phyloP scores from a whole-genome alignment of 2,329 filamentous ascomycete species.

The Ceratocystiopsis minuta region DNA sequence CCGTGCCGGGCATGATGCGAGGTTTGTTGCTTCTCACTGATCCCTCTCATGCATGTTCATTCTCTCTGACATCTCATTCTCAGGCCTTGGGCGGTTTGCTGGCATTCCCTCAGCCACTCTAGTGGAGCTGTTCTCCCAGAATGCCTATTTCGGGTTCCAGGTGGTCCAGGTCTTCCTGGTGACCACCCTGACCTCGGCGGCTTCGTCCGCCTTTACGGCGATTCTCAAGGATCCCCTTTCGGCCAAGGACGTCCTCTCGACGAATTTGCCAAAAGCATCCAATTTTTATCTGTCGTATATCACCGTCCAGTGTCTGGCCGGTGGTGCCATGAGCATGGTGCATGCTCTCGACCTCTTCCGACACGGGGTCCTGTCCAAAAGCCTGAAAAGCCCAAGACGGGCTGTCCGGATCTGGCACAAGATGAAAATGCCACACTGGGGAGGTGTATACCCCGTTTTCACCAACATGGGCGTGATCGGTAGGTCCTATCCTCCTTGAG shows the following conservation, averaged over 20 bases:
- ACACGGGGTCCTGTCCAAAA: slow-evolving; percentile 40
- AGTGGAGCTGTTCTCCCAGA: slow-evolving; percentile 62
- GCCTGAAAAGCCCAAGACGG: slow-evolving; percentile 65
- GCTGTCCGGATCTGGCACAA: slow-evolving; percentile 58
- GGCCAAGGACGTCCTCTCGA: slow-evolving; percentile 38
- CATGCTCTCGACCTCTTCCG: slow-evolving; percentile 43
- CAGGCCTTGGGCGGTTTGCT: slow-evolving; percentile 49
- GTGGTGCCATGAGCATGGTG: slow-evolving; percentile 55
- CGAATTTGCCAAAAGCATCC: slow-evolving; percentile 49
- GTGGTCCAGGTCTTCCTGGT: slow-evolving; percentile 75
- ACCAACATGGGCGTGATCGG: slow-evolving; percentile 58
- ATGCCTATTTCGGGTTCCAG: slow-evolving; percentile 64
- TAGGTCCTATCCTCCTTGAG: slow-evolving; percentile 12
- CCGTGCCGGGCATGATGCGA: slow-evolving; percentile 62
- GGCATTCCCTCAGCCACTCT: slow-evolving; percentile 53
- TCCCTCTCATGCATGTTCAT: not conserved
- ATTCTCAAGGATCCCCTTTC: slow-evolving; percentile 41
- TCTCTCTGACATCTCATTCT: not conserved
- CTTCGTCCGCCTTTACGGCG: slow-evolving; percentile 38
- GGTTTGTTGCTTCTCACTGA: slow-evolving; percentile 26
- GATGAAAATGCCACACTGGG: slow-evolving; percentile 56
- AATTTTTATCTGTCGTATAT: slow-evolving; percentile 79
- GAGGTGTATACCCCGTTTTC: slow-evolving; percentile 56
- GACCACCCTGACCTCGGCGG: slow-evolving; percentile 58
- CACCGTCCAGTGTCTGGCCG: slow-evolving; percentile 63